phyloP scores from a whole-genome alignment of 2,329 filamentous ascomycete species.

The Ascosphaera apis region DNA sequence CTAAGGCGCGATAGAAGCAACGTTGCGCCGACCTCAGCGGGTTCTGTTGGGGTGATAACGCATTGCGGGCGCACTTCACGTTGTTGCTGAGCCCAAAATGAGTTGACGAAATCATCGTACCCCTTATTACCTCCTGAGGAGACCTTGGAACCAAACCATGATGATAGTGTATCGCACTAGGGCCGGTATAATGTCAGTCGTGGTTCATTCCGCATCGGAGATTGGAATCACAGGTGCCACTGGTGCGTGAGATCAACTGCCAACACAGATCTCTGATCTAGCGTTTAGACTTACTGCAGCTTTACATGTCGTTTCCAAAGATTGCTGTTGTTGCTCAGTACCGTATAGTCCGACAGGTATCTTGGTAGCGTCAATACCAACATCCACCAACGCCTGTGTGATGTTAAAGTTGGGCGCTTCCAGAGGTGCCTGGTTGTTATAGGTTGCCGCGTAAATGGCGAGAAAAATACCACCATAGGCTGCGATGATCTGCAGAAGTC shows the following conservation, averaged over 20 bases:
- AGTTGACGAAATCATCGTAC: background rate
- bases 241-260: background rate
- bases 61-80: conserved; percentile 13
- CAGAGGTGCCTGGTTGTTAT: background rate
- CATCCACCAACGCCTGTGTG: background rate
- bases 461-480: background rate
- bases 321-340: background rate
- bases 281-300: background rate
- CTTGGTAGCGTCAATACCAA: background rate
- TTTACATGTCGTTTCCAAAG: background rate
- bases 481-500: background rate
- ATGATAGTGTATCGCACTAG: background rate
- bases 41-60: conserved; percentile 12
- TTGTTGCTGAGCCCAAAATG: conserved; percentile 18
- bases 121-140: background rate
- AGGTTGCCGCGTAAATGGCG: background rate
- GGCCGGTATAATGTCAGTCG: background rate
- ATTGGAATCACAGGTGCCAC: background rate
- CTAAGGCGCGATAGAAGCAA: conserved; percentile 12
- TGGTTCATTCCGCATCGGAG: background rate
- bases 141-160: background rate
- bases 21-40: conserved; percentile 12
- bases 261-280: background rate
- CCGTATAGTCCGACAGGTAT: background rate
- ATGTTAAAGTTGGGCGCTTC: background rate